These are phyloP conservation scores for Candida patagonica DNA, from an alignment of 805 yeast genomes.

Conservation along the genomic window DNA sequence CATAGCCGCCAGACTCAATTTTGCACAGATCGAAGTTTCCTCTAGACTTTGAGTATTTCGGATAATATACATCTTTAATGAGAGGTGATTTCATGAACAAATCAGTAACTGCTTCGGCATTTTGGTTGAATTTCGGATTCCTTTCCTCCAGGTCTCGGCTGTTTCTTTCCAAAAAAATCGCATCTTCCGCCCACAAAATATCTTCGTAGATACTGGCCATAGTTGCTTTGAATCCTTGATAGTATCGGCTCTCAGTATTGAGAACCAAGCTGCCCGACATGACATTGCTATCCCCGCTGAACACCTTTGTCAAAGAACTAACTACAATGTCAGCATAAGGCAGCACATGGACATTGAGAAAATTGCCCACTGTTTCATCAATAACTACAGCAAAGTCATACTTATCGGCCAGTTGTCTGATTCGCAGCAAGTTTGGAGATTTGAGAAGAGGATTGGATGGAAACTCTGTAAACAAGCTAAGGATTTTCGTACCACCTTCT, in stretches of 20 bases:
- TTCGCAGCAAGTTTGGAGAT: constrained; percentile 65
- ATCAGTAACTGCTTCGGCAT: constrained; percentile 32
- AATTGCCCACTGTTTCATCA: constrained; percentile 93
- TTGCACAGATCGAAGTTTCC: constrained; percentile 62
- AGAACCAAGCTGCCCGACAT: constrained; percentile 87
- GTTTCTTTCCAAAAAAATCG: constrained; percentile 82
- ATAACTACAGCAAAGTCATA: constrained; percentile 72
- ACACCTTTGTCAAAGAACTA: constrained; percentile 82
- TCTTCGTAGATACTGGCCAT: constrained; percentile 58
- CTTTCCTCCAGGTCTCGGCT: constrained; percentile 78
- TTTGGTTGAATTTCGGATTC: constrained; percentile 34
- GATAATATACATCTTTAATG: constrained; percentile 63
- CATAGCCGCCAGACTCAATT: constrained; percentile 73
- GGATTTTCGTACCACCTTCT: constrained; percentile 53
- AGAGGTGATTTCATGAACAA: constrained; percentile 29
- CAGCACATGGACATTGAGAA: constrained; percentile 70
- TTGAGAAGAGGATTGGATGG: constrained; percentile 91
- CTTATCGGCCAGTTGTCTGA: constrained; percentile 56
- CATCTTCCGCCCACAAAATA: constrained; percentile 87
- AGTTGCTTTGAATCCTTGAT: constrained; percentile 39
- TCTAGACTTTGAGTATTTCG: constrained; percentile 45
- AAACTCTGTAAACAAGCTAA: constrained; percentile 81
- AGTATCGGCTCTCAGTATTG: constrained; percentile 54
- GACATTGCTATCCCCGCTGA: constrained; percentile 90
- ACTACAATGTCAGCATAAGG: constrained; percentile 82